These are phyloP conservation scores for Rutstroemia sydowiana DNA, from an alignment of 2,329 filamentous ascomycete species.

Conservation along the genomic window DNA sequence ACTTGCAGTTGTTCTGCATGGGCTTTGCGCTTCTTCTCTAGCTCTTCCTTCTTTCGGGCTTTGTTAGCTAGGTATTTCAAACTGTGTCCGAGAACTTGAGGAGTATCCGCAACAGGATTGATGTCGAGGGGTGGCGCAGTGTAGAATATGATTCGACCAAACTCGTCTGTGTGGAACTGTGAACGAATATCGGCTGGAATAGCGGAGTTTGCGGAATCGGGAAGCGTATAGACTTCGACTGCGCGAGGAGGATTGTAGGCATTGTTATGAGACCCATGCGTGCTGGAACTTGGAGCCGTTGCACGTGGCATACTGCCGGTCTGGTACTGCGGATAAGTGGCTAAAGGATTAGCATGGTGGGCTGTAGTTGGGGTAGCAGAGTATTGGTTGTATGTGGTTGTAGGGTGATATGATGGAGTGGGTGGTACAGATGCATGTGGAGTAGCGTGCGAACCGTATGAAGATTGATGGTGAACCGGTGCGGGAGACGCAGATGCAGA, in stretches of 20 bases:
- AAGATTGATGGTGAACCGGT: slow-evolving; percentile 23
- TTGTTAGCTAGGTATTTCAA: slow-evolving; percentile 43
- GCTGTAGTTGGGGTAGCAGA: slow-evolving; percentile 16
- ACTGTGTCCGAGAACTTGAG: slow-evolving; percentile 37
- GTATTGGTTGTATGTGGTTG: slow-evolving; percentile 18
- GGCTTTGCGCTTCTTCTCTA: slow-evolving; percentile 27
- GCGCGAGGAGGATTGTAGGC: slow-evolving; percentile 53
- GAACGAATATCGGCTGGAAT: slow-evolving; percentile 58
- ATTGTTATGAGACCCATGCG: slow-evolving; percentile 21
- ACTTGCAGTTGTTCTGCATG: slow-evolving; percentile 22
- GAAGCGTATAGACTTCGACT: slow-evolving; percentile 57
- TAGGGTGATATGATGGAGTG: slow-evolving; percentile 22
- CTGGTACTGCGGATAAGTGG: slow-evolving; percentile 23
- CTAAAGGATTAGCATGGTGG: slow-evolving; percentile 21
- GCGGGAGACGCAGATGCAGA: slow-evolving; percentile 25
- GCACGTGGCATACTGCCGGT: slow-evolving; percentile 16
- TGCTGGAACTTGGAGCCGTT: slow-evolving; percentile 10
- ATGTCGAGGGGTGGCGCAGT: slow-evolving; percentile 53
- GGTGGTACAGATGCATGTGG: slow-evolving; percentile 19
- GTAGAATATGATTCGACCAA: slow-evolving; percentile 61
- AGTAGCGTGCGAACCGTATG: slow-evolving; percentile 25
- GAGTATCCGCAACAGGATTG: slow-evolving; percentile 21
- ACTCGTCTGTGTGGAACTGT: slow-evolving; percentile 59
- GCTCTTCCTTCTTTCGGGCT: slow-evolving; percentile 31
- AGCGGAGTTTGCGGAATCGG: slow-evolving; percentile 53